Evolutionary conservation across 2,329 filamentous ascomycete species (phyloP), one percentile per base, ranked within the genome.

Genomic region (Biscogniauxia marginata): DNA sequence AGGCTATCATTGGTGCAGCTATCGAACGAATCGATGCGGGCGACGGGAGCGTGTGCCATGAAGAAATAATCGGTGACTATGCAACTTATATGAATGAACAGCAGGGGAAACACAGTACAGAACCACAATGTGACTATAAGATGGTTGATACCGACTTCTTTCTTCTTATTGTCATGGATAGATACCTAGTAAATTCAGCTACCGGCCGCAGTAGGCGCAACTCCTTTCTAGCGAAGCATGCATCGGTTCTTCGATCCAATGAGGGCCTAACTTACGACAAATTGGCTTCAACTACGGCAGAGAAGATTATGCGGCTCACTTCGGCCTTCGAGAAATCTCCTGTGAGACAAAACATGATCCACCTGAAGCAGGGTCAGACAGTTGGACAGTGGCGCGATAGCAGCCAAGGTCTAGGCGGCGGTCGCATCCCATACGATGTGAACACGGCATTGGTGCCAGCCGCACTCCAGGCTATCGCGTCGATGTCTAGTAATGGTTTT

Each of bases 361-460:
- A 79, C 56, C 73, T 88, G 0, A 84, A 83, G 56, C 65, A 79
- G 0, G 77, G 73, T 6, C 70, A 86, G 57, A 60, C 77, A 0
- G 82, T 86, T 0, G 86, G 85, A 0, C 73, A 88, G 65, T 88
- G 85, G 85, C 77, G 85, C 49, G 85, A 88, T 59, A 84, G 80
- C 16, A 77, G 73, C 1, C 81, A 80, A 50, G 84, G 86, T 13
- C 67, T 88, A 13, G 85, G 82, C 1, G 83, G 83, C 30, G 85
- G 83, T 1, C 77, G 81, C 0, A 83, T 86, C n/a, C 84, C 85
- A 0, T 88, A 84, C 64, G 80, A 87, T 58, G 84, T 88, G 21
- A 88, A 88, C 63, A 82, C 82, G 0, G 85, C 83, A 0, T 73
- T 88, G 0, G 82, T 81, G 0, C 85, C 86, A 0, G 84, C 85